Evolutionary conservation across 352 stramenopile genomes (phyloP).

Genomic region (Phytophthora pinifolia): DNA sequence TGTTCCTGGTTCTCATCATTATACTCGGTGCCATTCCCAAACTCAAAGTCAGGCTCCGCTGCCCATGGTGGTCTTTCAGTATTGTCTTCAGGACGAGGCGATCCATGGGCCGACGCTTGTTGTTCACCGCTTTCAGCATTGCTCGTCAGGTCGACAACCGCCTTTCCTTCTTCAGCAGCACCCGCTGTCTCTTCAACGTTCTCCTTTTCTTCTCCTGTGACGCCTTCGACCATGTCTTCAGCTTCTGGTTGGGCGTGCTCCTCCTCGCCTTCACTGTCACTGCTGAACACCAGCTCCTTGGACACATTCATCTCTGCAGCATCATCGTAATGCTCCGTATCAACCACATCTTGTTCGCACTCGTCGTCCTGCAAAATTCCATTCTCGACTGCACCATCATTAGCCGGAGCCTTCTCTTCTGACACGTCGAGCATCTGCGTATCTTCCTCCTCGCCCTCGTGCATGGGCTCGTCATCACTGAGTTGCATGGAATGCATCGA

Average conservation of each 20-base stretch:
- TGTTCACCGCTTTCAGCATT: not conserved
- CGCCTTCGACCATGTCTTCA: too few relatives aligned
- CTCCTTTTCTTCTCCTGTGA: slow-evolving; percentile 17
- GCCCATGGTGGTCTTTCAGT: slow-evolving; percentile 14
- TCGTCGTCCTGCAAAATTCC: slow-evolving; percentile 2
- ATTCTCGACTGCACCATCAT: slow-evolving; percentile 2
- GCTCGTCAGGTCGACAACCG: not conserved
- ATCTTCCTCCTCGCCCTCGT: slow-evolving; percentile 34
- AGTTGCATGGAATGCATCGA: slow-evolving; percentile 78
- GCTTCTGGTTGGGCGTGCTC: slow-evolving; percentile 5
- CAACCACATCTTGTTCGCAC: slow-evolving; percentile 8
- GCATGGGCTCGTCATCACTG: slow-evolving; percentile 40
- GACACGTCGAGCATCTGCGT: slow-evolving; percentile 31
- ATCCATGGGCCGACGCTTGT: not conserved
- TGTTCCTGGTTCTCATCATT: slow-evolving; percentile 1
- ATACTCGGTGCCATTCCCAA: slow-evolving; percentile 15
- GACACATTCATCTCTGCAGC: slow-evolving; percentile 37
- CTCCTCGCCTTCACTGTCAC: slow-evolving; percentile 35
- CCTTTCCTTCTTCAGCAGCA: slow-evolving; percentile 10
- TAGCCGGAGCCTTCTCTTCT: slow-evolving; percentile 4
- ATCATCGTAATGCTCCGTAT: slow-evolving; percentile 25
- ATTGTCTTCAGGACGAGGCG: not conserved
- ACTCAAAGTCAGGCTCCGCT: slow-evolving; percentile 28
- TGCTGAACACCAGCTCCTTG: slow-evolving; percentile 45
- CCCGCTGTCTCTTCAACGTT: slow-evolving; percentile 5